phyloP scores from a whole-genome alignment of 371 early-diverging fungal genomes.

The Zychaea mexicana region DNA sequence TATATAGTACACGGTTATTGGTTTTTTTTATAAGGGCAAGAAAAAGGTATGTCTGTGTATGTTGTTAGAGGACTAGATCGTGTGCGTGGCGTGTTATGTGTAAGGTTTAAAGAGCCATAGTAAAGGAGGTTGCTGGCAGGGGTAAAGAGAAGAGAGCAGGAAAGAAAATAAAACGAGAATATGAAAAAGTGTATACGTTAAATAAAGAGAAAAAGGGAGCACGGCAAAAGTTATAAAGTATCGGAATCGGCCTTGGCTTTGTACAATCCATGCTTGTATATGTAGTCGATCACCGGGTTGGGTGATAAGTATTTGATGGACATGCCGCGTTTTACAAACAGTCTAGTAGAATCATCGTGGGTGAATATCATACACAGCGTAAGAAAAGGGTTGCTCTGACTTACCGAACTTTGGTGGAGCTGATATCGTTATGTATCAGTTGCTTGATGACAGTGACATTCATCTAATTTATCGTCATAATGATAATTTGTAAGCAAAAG shows the following conservation, averaged over 20 bases:
- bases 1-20: too few species aligned
- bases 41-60: too few species aligned
- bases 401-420: conserved; percentile 91
- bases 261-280: conserved; percentile 76
- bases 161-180: not conserved
- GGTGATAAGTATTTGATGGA: conserved; percentile 95
- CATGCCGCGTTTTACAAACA: conserved; percentile 93
- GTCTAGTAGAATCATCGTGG: conserved; percentile 42
- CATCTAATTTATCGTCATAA: conserved; percentile 47
- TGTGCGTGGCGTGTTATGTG: too few species aligned
- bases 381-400: not conserved
- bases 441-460: conserved; percentile 94
- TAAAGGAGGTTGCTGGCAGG: too few species aligned
- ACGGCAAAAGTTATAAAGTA: not conserved
- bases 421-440: conserved; percentile 95
- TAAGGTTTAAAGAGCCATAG: too few species aligned
- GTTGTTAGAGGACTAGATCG: too few species aligned
- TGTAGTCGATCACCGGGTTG: conserved; percentile 93
- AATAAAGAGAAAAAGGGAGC: too few species aligned
- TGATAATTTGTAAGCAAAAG: not conserved
- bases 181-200: not conserved
- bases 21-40: too few species aligned
- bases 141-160: too few species aligned
- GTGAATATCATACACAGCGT: not conserved
- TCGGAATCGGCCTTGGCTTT: conserved; percentile 1